These are phyloP conservation scores for Cladosporium austrohemisphaericum DNA, from an alignment of 2,329 filamentous ascomycete genomes.

Conservation along the genomic window DNA sequence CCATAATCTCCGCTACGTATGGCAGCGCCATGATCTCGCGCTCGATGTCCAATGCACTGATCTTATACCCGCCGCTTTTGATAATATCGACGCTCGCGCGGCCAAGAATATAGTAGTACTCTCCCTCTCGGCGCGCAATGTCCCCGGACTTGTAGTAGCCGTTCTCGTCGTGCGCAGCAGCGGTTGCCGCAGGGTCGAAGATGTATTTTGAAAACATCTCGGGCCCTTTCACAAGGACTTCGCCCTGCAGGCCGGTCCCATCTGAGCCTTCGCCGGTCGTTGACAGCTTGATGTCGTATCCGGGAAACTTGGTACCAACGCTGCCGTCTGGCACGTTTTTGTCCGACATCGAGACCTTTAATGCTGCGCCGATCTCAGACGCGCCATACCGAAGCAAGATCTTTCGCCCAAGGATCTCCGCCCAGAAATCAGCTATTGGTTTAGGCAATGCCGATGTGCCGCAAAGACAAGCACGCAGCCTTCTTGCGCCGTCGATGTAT, in stretches of 20 bases:
- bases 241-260: constrained; percentile 37
- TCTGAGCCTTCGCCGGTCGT: constrained; percentile 35
- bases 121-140: constrained; percentile 38
- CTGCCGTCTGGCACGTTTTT: constrained; percentile 39
- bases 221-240: constrained; percentile 41
- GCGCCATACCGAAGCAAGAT: constrained; percentile 50
- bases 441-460: constrained; percentile 49
- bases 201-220: constrained; percentile 36
- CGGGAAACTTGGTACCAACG: constrained; percentile 48
- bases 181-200: constrained; percentile 30
- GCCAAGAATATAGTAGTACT: constrained; percentile 52
- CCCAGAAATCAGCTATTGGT: constrained; percentile 52
- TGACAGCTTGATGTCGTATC: constrained; percentile 44
- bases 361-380: constrained; percentile 49
- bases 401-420: constrained; percentile 39
- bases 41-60: constrained; percentile 54
- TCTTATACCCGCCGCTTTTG: constrained; percentile 55
- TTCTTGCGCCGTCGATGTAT: constrained; percentile 44
- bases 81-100: constrained; percentile 53
- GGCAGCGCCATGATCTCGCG: constrained; percentile 49
- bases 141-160: constrained; percentile 35
- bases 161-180: constrained; percentile 27
- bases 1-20: constrained; percentile 50
- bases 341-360: constrained; percentile 44
- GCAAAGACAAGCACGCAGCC: constrained; percentile 41